Conservation (phyloP, 257 asterid genomes). For the Lavandula angustifolia region DNA sequence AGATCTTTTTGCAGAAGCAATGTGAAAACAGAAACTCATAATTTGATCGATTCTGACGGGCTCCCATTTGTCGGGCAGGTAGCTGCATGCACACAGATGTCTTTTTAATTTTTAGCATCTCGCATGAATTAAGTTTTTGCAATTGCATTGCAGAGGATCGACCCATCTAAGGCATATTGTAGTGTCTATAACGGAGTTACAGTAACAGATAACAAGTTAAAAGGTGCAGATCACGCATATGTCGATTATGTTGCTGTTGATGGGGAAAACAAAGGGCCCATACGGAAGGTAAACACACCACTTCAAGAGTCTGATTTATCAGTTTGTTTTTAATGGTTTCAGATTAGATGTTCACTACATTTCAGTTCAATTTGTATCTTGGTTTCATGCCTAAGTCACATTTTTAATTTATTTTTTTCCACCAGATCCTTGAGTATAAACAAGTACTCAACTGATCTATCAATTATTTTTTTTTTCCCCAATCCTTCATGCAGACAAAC, state of each 20-base stretch:
- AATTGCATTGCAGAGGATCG: conserved; percentile 58
- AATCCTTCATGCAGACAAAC: conserved; percentile 64
- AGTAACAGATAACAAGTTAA: conserved; percentile 45
- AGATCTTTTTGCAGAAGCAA: conserved; percentile 75
- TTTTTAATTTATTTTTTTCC: not conserved
- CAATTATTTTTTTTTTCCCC: no score
- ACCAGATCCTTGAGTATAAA: not conserved
- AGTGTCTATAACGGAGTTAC: conserved; percentile 61
- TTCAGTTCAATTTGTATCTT: not conserved
- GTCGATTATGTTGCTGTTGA: conserved; percentile 90
- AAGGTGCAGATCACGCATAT: conserved; percentile 73
- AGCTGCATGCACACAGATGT: not conserved
- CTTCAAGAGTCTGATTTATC: conserved; percentile 11
- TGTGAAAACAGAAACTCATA: conserved; percentile 58
- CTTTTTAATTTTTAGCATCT: not conserved
- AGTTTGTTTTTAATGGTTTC: not conserved
- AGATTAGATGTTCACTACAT: not conserved
- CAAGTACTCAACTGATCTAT: not conserved
- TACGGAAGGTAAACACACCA: conserved; percentile 67
- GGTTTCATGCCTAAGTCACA: not conserved
- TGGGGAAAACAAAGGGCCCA: conserved; percentile 56
- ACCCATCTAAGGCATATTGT: conserved; percentile 69
- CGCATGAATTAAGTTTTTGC: conserved; percentile 22
- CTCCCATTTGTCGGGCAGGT: conserved; percentile 99
- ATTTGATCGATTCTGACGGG: conserved; percentile 82